These are phyloP conservation scores for Pythium scleroteichum DNA, from an alignment of 352 stramenopile species.

Conservation along the genomic window DNA sequence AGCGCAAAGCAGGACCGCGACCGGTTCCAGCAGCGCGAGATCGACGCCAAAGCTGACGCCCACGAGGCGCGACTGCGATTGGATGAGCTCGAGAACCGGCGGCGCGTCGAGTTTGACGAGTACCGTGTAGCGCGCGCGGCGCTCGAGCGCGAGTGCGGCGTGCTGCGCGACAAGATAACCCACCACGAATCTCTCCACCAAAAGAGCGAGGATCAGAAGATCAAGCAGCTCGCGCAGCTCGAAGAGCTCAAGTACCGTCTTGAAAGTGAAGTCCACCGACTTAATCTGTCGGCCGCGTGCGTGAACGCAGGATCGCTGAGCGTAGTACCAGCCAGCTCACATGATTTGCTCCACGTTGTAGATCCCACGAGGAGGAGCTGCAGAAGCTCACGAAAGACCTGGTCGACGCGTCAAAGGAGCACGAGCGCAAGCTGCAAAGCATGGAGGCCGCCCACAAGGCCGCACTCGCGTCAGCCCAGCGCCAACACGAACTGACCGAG, in stretches of 20 bases:
- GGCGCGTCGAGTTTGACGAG: constrained; percentile 72
- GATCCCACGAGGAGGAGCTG: constrained; percentile 50
- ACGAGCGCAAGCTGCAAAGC: constrained; percentile 41
- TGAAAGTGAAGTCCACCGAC: constrained; percentile 53
- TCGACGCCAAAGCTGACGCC: constrained; percentile 51
- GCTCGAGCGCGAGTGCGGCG: constrained; percentile 56
- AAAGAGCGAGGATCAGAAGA: constrained; percentile 53
- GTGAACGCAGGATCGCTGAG: background rate
- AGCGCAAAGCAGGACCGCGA: constrained; percentile 59
- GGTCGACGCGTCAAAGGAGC: constrained; percentile 45
- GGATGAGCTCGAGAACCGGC: constrained; percentile 64
- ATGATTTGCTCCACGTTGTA: constrained; percentile 8
- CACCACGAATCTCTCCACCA: constrained; percentile 44
- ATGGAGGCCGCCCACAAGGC: constrained; percentile 40
- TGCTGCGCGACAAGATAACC: constrained; percentile 54
- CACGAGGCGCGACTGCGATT: constrained; percentile 70
- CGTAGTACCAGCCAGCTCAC: constrained; percentile 1
- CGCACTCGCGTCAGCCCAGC: constrained; percentile 31
- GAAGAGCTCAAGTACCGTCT: constrained; percentile 66
- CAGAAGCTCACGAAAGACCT: constrained; percentile 57
- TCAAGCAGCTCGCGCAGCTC: constrained; percentile 53
- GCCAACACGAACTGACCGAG: constrained; percentile 46
- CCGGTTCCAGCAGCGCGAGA: constrained; percentile 59
- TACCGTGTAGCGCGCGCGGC: constrained; percentile 46
- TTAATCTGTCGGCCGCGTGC: constrained; percentile 44